Evolutionary conservation across 2,329 filamentous ascomycete genomes (phyloP), one percentile per base, ranked within the genome.

Genomic region (Alternaria rosae): DNA sequence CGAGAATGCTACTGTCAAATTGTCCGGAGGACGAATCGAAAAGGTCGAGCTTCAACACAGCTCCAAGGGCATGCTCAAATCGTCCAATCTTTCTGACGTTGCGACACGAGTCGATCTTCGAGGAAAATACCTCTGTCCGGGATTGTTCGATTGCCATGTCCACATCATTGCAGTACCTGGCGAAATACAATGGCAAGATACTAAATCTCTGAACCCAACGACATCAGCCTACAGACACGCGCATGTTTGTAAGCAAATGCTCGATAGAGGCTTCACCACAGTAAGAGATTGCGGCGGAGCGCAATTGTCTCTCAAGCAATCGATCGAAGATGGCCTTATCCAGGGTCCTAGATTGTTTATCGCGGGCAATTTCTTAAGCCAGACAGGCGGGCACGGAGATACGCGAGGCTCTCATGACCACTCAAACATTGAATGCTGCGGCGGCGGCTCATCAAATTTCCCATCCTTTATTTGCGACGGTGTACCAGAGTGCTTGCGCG

Each of bases 351-450:
- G 28, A 30, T 12, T 30, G 11, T 30, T 30, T 12, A 30, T 30
- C 28, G 89, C n/a, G 82, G 83, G 3, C 80, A 88, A 0, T 81
- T 86, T 41, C 82, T 83, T 1, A 87, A 86, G 0, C 87, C 87
- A 89, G 72, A 87, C 86, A 0, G 87, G 86, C 1, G 87, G 87
- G 0, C 87, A 89, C 65, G 85, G 82, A 4, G 86, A 89, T 69
- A 70, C 82, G n/a, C 78, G 82, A 30, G 28, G 28, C 28, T 30
- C 28, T 2, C 28, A 30, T 11, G 28, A 30, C 28, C 28, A 30
- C 28, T 30, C 28, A 30, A 30, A 30, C 28, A 12, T 30, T 12
- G 28, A 30, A 30, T 30, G 28, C 28, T 30, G 28, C 28, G 28
- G 28, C 28, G 28, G 28, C 28, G 28, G 28, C 28, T 30, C 28